Percentiles rank a stretch among this genome's conserved stretches.
Evolutionary conservation across 805 yeast genomes (phyloP).

Genomic region (Starmerella stellata): DNA sequence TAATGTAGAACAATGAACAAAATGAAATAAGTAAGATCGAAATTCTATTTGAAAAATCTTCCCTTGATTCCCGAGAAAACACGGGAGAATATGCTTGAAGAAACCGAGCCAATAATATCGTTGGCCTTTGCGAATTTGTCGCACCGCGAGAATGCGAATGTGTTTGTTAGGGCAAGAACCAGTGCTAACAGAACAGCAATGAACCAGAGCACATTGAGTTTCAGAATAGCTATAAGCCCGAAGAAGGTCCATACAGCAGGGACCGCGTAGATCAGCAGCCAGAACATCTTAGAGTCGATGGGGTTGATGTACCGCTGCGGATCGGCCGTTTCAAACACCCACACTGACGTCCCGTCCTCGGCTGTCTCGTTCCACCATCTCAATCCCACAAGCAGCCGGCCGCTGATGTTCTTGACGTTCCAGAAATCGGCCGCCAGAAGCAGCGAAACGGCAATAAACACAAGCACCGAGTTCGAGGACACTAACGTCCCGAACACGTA

Average conservation of each 20-base stretch:
- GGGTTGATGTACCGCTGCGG: constrained; percentile 54
- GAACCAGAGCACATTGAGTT: constrained; percentile 48
- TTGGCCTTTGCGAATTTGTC: constrained; percentile 83
- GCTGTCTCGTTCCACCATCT: constrained; percentile 89
- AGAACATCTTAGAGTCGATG: constrained; percentile 75
- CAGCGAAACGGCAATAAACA: constrained; percentile 62
- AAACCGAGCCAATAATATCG: constrained; percentile 29
- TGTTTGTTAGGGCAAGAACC: constrained; percentile 58
- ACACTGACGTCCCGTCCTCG: constrained; percentile 44
- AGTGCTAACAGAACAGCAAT: constrained; percentile 38
- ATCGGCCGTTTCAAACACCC: constrained; percentile 82
- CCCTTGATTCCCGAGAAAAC: constrained; percentile 8
- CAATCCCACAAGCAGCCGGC: constrained; percentile 74
- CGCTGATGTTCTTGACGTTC: constrained; percentile 81
- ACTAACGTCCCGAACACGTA: constrained; percentile 57
- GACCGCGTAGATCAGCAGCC: constrained; percentile 58
- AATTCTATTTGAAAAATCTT: constrained; percentile 7
- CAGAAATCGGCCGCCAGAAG: constrained; percentile 80
- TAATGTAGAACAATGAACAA: no score
- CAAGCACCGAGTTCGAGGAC: constrained; percentile 36
- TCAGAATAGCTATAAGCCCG: constrained; percentile 60
- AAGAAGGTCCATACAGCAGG: constrained; percentile 62
- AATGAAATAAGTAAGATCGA: no score
- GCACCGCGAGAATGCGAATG: constrained; percentile 78
- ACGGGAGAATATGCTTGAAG: constrained; percentile 14